These are phyloP conservation scores for Malassezia sp. DNA, from an alignment of 1,284 basidiomycete genomes.

Conservation along the genomic window DNA sequence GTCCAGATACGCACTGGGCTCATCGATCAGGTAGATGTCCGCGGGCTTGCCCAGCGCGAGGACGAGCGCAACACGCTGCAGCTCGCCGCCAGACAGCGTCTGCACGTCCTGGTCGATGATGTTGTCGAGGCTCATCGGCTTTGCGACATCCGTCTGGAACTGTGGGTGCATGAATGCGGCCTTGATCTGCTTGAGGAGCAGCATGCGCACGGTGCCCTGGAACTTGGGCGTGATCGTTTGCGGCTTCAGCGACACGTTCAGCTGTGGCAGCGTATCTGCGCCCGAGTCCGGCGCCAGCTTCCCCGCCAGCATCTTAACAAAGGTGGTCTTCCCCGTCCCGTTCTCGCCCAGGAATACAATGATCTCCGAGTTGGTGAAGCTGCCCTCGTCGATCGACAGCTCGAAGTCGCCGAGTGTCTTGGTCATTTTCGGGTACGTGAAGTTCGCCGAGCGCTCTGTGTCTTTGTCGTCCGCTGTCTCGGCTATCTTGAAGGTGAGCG, in stretches of 20 bases:
- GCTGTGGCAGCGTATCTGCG: slow-evolving; percentile 37
- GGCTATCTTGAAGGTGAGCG: slow-evolving; percentile 44
- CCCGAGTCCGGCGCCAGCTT: slow-evolving; percentile 42
- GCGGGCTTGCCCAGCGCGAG: slow-evolving; percentile 45
- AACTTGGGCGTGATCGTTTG: slow-evolving; percentile 47
- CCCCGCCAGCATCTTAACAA: slow-evolving; percentile 46
- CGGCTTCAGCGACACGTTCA: slow-evolving; percentile 45
- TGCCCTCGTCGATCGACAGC: slow-evolving; percentile 41
- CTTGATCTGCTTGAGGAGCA: slow-evolving; percentile 47
- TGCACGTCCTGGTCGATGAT: slow-evolving; percentile 47
- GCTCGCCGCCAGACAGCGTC: slow-evolving; percentile 44
- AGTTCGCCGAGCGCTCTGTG: slow-evolving; percentile 31
- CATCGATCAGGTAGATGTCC: slow-evolving; percentile 46
- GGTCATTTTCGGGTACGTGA: slow-evolving; percentile 40
- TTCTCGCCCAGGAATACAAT: slow-evolving; percentile 46
- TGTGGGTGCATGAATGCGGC: slow-evolving; percentile 45
- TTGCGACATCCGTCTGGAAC: slow-evolving; percentile 47
- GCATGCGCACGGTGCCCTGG: slow-evolving; percentile 45
- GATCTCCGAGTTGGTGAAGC: slow-evolving; percentile 44
- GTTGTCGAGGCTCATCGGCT: slow-evolving; percentile 44
- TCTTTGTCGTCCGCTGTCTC: slow-evolving; percentile 44
- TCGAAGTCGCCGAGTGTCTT: slow-evolving; percentile 44
- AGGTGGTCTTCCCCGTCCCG: slow-evolving; percentile 46
- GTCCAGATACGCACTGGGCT: slow-evolving; percentile 45
- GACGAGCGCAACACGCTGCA: slow-evolving; percentile 45